These are phyloP conservation scores for Piloderma croceum DNA, from an alignment of 768 basidiomycete genomes.

Conservation along the genomic window DNA sequence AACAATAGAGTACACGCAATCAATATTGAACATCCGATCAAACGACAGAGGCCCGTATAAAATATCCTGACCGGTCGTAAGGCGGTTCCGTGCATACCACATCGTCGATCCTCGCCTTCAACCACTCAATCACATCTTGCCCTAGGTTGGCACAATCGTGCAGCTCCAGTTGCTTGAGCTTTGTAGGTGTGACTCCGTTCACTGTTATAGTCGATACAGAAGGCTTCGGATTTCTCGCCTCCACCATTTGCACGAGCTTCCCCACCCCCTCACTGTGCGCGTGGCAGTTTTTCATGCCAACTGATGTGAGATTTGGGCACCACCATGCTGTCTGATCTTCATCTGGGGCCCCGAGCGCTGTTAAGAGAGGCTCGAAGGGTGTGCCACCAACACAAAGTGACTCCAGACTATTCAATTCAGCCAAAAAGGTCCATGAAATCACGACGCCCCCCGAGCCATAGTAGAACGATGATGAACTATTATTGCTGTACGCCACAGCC, in stretches of 20 bases:
- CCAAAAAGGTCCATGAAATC: conserved; percentile 63
- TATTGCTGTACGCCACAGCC: conserved; percentile 54
- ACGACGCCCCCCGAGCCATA: conserved; percentile 54
- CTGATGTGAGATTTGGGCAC: conserved; percentile 54
- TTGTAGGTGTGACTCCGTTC: conserved; percentile 45
- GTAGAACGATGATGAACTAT: conserved; percentile 40
- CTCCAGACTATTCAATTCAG: conserved; percentile 51
- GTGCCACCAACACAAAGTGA: conserved; percentile 61
- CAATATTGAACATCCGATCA: too few species aligned
- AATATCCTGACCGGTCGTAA: conserved; percentile 26
- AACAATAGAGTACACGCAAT: too few species aligned
- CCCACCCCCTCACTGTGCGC: conserved; percentile 58
- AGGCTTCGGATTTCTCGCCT: conserved; percentile 59
- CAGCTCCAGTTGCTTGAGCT: conserved; percentile 56
- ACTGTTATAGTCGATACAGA: conserved; percentile 27
- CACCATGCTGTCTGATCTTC: conserved; percentile 56
- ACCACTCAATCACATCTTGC: conserved; percentile 65
- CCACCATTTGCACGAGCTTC: conserved; percentile 67
- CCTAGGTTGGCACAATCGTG: conserved; percentile 62
- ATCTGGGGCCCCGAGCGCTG: conserved; percentile 52
- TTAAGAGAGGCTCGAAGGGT: conserved; percentile 57
- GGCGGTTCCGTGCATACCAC: conserved; percentile 58
- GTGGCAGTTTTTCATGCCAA: conserved; percentile 62
- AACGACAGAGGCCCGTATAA: too few species aligned
- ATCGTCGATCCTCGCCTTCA: conserved; percentile 54